Conservation (phyloP, 345 rosid genomes). For the Eucalyptus polyanthemos region DNA sequence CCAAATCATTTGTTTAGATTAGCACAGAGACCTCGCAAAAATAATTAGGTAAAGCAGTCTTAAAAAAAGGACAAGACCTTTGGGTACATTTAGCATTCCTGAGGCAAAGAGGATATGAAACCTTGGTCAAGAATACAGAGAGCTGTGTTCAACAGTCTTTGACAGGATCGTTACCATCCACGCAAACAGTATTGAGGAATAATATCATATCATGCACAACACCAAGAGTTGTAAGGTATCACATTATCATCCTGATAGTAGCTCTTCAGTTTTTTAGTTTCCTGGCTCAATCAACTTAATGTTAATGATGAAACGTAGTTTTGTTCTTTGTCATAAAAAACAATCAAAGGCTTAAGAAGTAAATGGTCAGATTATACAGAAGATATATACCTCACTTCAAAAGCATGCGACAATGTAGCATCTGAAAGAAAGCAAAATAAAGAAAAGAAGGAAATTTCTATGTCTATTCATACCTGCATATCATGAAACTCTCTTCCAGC, state of each 20-base stretch:
- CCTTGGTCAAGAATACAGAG: not conserved
- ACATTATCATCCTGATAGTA: not conserved
- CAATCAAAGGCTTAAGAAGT: not conserved
- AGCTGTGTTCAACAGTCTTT: not conserved
- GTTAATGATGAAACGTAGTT: not conserved
- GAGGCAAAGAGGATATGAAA: not conserved
- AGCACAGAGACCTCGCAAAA: not conserved
- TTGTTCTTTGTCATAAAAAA: not conserved
- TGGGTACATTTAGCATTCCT: not conserved
- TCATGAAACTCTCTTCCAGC: constrained; percentile 89
- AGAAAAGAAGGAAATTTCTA: not conserved
- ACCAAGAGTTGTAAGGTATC: not conserved
- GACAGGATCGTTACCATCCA: not conserved
- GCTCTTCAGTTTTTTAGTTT: not conserved
- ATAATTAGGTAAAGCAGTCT: not conserved
- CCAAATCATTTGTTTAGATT: not conserved
- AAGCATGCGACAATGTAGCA: not conserved
- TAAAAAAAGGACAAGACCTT: not conserved
- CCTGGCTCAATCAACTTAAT: not conserved
- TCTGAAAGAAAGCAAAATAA: not conserved
- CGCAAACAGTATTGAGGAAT: not conserved
- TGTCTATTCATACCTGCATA: constrained; percentile 67
- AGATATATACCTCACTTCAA: not conserved
- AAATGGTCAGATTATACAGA: not conserved
- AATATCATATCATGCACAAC: not conserved